phyloP scores from a whole-genome alignment of 2,329 filamentous ascomycete genomes.

The Byssothecium circinans region DNA sequence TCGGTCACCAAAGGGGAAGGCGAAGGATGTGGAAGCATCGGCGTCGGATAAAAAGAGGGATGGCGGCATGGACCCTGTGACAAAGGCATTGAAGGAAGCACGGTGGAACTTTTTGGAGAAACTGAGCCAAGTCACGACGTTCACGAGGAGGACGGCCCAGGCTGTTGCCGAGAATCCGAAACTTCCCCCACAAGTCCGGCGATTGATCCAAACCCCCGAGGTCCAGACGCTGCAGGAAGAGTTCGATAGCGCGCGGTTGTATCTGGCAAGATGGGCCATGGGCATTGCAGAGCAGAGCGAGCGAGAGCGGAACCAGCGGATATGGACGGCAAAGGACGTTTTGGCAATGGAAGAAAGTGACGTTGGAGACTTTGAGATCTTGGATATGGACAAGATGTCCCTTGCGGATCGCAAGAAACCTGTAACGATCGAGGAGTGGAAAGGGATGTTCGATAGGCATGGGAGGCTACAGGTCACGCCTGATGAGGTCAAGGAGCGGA shows the following conservation, averaged over 20 bases:
- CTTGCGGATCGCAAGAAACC: constrained; percentile 75
- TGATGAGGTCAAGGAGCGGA: constrained; percentile 94
- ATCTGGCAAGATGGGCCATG: constrained; percentile 97
- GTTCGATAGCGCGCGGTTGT: constrained; percentile 93
- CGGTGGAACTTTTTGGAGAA: constrained; percentile 97
- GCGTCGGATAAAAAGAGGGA: constrained; percentile 52
- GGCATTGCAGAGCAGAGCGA: constrained; percentile 97
- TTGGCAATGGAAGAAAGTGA: constrained; percentile 92
- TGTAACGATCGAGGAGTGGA: constrained; percentile 85
- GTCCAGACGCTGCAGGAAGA: constrained; percentile 95
- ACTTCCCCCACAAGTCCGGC: constrained; percentile 82
- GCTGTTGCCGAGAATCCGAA: constrained; percentile 90
- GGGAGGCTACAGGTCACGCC: constrained; percentile 77
- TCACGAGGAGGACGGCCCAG: constrained; percentile 87
- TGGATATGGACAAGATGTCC: constrained; percentile 76
- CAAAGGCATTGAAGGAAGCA: constrained; percentile 91
- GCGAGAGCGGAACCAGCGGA: constrained; percentile 77
- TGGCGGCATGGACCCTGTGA: constrained; percentile 86
- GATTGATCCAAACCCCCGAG: constrained; percentile 85
- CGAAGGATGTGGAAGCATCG: constrained; percentile 27
- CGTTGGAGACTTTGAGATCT: constrained; percentile 91
- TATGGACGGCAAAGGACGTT: constrained; percentile 92
- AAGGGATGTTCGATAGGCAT: constrained; percentile 80
- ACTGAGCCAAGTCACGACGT: constrained; percentile 95
- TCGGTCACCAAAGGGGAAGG: constrained; percentile 41